Evolutionary conservation across 148 eudicot species (phyloP), one percentile per base, ranked within the genome.

Genomic region (Nepenthes gracilis): DNA sequence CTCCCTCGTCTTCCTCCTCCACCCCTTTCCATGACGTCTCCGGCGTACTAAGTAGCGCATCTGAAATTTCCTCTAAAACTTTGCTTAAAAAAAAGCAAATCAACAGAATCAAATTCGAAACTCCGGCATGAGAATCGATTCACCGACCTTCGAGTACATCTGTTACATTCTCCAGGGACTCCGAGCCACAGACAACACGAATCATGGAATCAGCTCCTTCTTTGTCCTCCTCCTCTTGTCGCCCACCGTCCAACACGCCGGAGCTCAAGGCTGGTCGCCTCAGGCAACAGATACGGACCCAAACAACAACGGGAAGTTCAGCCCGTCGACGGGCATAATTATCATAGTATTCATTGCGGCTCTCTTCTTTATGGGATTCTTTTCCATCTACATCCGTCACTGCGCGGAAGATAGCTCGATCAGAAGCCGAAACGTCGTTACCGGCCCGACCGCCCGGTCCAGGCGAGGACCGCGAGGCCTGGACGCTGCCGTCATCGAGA

Each of bases 371-470:
- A 80, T 82, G 81, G 85, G 78, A 2, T 78, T 85, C 61, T 85
- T 85, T 74, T 78, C 83, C 3, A 76, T 85, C 6, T 85, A 80
- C 66, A 72, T 85, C 63, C 92, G 92, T 14, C 78, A 79, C 72
- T 75, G 11, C 48, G 48, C 48, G 11, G 48, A 45, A 6, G 11
- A 11, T 11, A 45, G 1, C 48, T 45, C 48, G 6, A 5, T 45
- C 48, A 0, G 6, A 6, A 45, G 11, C 48, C 48, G 11, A 5
- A 45, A 5, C 8, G 11, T 45, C 48, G 11, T 6, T 45, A 5
- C 48, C 48, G 14, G 9, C 49, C 14, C 59, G 7, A 35, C 66
- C 58, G 64, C 55, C 38, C 69, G 70, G 60, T 14, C 76, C 43
- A 43, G 67, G 23, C 57, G 77, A 60, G 66, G 68, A 59, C 47